These are phyloP conservation scores for Pseudonitzschia multistriata DNA, from an alignment of 108 stramenopile species.

Conservation along the genomic window DNA sequence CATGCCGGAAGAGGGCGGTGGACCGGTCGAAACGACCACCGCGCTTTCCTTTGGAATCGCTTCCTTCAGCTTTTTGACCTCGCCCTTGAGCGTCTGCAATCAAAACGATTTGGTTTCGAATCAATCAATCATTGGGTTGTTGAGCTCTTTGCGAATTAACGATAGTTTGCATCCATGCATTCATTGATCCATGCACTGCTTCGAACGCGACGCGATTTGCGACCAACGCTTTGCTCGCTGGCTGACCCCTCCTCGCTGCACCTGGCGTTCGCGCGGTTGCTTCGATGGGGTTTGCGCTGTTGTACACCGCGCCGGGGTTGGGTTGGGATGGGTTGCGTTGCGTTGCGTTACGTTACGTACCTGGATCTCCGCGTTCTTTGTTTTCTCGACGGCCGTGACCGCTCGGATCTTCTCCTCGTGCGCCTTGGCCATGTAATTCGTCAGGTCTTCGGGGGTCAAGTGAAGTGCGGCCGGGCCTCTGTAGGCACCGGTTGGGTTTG, in stretches of 20 bases:
- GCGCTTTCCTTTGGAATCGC: constrained; percentile 9
- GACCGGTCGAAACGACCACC: constrained; percentile 15
- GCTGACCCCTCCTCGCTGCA: too few relatives aligned
- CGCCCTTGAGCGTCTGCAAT: constrained; percentile 51
- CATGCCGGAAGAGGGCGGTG: constrained; percentile 16
- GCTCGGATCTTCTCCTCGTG: constrained; percentile 80
- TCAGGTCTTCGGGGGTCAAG: constrained; percentile 33
- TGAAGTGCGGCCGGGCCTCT: neutral
- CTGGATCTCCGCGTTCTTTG: constrained; percentile 72
- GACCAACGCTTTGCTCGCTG: too few relatives aligned
- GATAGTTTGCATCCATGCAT: too few relatives aligned
- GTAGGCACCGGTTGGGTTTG: neutral
- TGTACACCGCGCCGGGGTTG: too few relatives aligned
- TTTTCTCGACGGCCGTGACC: constrained; percentile 54
- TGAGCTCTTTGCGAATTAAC: neutral
- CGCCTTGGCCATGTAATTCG: constrained; percentile 78
- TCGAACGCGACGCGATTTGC: too few relatives aligned
- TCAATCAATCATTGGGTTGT: neutral
- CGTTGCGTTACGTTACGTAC: constrained; percentile 35
- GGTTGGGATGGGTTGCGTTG: too few relatives aligned
- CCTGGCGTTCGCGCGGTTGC: too few relatives aligned
- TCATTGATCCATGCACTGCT: too few relatives aligned
- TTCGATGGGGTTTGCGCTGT: too few relatives aligned
- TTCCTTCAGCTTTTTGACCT: constrained; percentile 48
- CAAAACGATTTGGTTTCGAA: neutral